These are phyloP conservation scores for Penicillium ochrochloron DNA, from an alignment of 495 filamentous ascomycete species.

Conservation along the genomic window DNA sequence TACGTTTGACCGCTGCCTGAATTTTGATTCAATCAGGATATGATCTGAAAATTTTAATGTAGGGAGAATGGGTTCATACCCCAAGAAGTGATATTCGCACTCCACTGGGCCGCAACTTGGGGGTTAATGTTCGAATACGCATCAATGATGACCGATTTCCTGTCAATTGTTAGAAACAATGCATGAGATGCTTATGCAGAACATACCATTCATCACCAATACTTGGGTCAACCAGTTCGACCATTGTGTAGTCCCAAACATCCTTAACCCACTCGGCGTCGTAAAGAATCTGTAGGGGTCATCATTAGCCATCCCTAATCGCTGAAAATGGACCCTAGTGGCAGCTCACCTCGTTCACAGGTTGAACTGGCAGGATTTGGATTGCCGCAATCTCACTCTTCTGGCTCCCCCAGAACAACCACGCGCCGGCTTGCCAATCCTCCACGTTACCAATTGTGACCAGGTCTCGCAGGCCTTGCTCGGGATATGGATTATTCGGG, in stretches of 20 bases:
- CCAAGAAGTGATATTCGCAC: not conserved
- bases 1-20: constrained; percentile 3
- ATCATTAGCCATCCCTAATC: not conserved
- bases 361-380: constrained; percentile 4
- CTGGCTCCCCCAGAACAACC: constrained; percentile 2
- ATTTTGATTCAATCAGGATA: not conserved
- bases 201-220: constrained; percentile 3
- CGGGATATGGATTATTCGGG: constrained; percentile 1
- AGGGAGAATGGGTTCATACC: not conserved
- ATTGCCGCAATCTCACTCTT: constrained; percentile 1
- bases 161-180: not conserved
- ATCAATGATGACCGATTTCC: constrained; percentile 1
- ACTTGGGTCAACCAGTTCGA: not conserved
- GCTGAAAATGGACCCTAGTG: not conserved
- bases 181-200: not conserved
- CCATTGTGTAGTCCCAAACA: not conserved
- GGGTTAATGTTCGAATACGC: not conserved
- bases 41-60: not conserved
- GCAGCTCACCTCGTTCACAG: not conserved
- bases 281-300: not conserved
- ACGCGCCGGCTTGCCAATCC: constrained; percentile 4
- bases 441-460: constrained; percentile 1
- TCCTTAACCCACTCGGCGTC: constrained; percentile 1
- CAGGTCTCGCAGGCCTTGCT: not conserved
- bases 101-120: not conserved